Conservation (phyloP, 2,329 filamentous ascomycete genomes). For the Raffaelea arxii region DNA sequence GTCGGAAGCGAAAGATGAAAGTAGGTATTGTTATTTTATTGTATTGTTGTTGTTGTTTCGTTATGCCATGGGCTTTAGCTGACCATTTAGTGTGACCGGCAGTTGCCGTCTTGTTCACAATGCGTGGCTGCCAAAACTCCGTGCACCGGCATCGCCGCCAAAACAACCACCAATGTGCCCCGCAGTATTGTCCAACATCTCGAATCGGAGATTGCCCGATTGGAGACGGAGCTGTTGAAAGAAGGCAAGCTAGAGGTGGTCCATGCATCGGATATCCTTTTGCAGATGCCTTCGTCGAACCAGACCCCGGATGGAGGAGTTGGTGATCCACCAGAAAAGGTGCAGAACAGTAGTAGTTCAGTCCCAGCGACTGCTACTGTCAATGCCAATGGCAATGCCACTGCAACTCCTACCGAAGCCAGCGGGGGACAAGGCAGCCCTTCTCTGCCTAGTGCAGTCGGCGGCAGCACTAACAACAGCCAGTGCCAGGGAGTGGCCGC, state of each 20-base stretch:
- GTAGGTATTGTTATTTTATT: neutral
- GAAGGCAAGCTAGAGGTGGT: constrained; percentile 15
- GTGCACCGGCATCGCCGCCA: constrained; percentile 20
- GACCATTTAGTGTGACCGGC: constrained; percentile 10
- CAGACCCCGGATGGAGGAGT: constrained; percentile 3
- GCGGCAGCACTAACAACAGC: neutral
- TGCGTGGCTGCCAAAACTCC: constrained; percentile 14
- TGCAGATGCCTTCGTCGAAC: constrained; percentile 6
- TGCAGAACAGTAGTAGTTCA: constrained; percentile 4
- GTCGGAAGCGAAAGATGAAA: constrained; percentile 11
- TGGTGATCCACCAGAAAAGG: constrained; percentile 14
- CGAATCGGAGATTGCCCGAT: constrained; percentile 22
- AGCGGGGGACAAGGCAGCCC: neutral
- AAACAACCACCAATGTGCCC: constrained; percentile 15
- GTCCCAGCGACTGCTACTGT: neutral
- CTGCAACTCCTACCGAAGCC: too few species aligned
- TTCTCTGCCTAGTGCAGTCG: too few species aligned
- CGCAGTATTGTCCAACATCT: constrained; percentile 23
- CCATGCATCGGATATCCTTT: constrained; percentile 10
- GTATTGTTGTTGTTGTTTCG: neutral
- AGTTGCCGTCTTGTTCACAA: constrained; percentile 19
- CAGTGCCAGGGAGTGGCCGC: neutral
- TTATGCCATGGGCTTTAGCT: neutral
- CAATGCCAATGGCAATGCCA: too few species aligned
- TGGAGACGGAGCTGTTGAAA: constrained; percentile 19